A percentile compares a stretch with the other conserved stretches of the same genome.
Evolutionary conservation across 2,329 filamentous ascomycete species (phyloP).

Genomic region (Dothiorella sarmentorum): DNA sequence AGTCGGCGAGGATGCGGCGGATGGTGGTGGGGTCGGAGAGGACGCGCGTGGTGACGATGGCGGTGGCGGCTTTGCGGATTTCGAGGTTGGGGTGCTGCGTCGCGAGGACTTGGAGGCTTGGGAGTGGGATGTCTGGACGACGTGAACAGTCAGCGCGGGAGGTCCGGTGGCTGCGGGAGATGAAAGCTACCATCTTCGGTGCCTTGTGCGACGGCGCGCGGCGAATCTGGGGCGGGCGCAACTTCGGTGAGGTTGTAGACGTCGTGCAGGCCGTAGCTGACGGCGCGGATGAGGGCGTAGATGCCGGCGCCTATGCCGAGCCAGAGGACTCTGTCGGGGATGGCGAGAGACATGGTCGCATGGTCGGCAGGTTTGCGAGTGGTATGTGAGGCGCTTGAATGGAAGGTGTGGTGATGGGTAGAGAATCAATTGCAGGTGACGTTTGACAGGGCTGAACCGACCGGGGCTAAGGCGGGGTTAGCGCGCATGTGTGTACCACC

Average conservation of each 20-base stretch:
- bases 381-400: not conserved
- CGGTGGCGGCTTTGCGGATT: slow-evolving; percentile 35
- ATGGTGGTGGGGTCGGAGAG: slow-evolving; percentile 29
- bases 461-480: slow-evolving; percentile 2
- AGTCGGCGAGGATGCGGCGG: slow-evolving; percentile 32
- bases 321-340: slow-evolving; percentile 47
- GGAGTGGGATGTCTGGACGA: slow-evolving; percentile 39
- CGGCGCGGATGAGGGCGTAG: slow-evolving; percentile 55
- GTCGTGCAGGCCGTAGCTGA: slow-evolving; percentile 57
- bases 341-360: slow-evolving; percentile 32
- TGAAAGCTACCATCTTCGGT: slow-evolving; percentile 62
- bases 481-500: too few relatives aligned
- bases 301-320: slow-evolving; percentile 53
- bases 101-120: slow-evolving; percentile 40
- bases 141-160: slow-evolving; percentile 39
- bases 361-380: not conserved
- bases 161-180: too few relatives aligned
- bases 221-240: slow-evolving; percentile 63
- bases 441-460: slow-evolving; percentile 7
- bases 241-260: slow-evolving; percentile 65
- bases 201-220: slow-evolving; percentile 44
- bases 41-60: slow-evolving; percentile 4
- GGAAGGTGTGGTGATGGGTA: not conserved
- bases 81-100: slow-evolving; percentile 39
- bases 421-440: not conserved